These are phyloP conservation scores for Talaromyces liani DNA, from an alignment of 495 filamentous ascomycete genomes.

Conservation along the genomic window DNA sequence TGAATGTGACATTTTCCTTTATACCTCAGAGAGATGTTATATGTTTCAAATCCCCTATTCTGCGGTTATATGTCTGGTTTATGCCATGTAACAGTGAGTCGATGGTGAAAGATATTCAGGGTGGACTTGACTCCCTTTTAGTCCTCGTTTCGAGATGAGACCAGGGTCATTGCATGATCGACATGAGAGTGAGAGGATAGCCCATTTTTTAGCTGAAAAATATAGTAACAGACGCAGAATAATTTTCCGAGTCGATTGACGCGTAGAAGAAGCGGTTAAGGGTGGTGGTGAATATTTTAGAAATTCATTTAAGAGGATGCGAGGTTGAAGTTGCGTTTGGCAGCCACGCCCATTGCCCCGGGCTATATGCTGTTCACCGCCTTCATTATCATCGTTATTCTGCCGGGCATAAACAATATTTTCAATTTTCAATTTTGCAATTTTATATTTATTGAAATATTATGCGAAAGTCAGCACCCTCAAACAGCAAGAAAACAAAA, in stretches of 20 bases:
- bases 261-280: neutral
- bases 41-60: neutral
- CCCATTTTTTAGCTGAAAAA: neutral
- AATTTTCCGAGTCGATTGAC: neutral
- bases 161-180: neutral
- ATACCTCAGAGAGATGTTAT: neutral
- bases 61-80: neutral
- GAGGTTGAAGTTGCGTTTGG: neutral
- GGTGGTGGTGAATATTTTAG: neutral
- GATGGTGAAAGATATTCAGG: neutral
- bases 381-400: neutral
- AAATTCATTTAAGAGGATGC: neutral
- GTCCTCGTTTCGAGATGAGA: neutral
- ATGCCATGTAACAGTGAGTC: neutral
- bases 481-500: too few species aligned
- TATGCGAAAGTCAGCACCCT: too few species aligned
- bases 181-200: neutral
- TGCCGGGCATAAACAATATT: neutral
- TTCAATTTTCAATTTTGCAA: neutral
- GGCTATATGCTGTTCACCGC: neutral
- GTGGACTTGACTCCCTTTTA: neutral
- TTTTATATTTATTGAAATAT: too few species aligned
- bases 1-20: slow-evolving; percentile 1
- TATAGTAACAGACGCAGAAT: neutral
- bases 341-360: neutral